Evolutionary conservation across 2,329 filamentous ascomycete species (phyloP).

Genomic region (Nigrospora osmanthi): DNA sequence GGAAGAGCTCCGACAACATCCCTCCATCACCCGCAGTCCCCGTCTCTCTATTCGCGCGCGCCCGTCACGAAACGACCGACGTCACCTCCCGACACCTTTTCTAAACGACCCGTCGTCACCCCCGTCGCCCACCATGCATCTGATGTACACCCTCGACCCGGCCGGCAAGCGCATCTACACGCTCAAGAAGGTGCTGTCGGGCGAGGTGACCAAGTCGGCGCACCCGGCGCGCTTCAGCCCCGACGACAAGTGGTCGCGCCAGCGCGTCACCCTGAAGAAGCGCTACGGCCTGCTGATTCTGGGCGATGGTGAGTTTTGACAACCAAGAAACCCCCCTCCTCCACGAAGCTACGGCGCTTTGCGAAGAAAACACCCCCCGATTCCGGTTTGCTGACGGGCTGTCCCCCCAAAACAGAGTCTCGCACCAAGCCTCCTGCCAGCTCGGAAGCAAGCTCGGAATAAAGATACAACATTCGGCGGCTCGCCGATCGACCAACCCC

Average conservation of each 20-base stretch:
- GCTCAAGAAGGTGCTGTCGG: slow-evolving; percentile 78
- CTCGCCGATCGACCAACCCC: too few relatives aligned
- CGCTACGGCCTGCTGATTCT: slow-evolving; percentile 83
- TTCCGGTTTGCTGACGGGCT: background rate
- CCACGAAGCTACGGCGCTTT: too few relatives aligned
- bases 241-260: slow-evolving; percentile 97
- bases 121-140: slow-evolving; percentile 37
- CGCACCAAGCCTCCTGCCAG: background rate
- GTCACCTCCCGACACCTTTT: background rate
- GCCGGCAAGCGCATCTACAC: slow-evolving; percentile 89
- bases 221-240: slow-evolving; percentile 95
- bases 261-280: slow-evolving; percentile 91
- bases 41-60: too few relatives aligned
- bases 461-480: too few relatives aligned
- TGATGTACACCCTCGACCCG: slow-evolving; percentile 77
- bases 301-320: slow-evolving; percentile 51
- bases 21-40: too few relatives aligned
- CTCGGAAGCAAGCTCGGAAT: too few relatives aligned
- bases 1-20: too few relatives aligned
- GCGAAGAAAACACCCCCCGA: too few relatives aligned
- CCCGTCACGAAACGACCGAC: background rate
- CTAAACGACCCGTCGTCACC: background rate
- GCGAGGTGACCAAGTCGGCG: slow-evolving; percentile 88
- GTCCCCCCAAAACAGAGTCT: background rate
- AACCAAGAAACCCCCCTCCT: too few relatives aligned